These are phyloP conservation scores for Jackrogersella minutella DNA, from an alignment of 495 filamentous ascomycete genomes.

Conservation along the genomic window DNA sequence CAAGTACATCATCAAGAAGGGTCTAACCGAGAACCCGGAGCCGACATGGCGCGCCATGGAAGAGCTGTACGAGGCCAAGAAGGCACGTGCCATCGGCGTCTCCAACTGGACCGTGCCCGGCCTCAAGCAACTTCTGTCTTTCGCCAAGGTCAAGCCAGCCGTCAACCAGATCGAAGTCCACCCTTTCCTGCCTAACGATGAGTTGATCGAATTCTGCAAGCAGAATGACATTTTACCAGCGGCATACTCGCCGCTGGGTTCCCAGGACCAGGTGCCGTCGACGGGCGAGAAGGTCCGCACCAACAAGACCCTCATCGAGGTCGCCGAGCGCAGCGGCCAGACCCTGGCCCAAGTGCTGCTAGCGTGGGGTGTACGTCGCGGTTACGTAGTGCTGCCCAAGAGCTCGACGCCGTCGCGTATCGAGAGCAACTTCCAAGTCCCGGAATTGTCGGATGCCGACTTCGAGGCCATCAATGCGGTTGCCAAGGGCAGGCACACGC, in stretches of 20 bases:
- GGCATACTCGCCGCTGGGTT: slow-evolving; percentile 70
- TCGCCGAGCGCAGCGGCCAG: slow-evolving; percentile 51
- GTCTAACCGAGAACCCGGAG: slow-evolving; percentile 60
- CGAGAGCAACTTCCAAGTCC: slow-evolving; percentile 59
- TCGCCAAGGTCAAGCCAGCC: slow-evolving; percentile 54
- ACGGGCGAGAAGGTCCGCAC: slow-evolving; percentile 56
- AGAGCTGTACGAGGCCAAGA: slow-evolving; percentile 50
- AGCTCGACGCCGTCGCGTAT: slow-evolving; percentile 72
- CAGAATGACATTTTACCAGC: slow-evolving; percentile 69
- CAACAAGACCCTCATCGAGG: slow-evolving; percentile 50
- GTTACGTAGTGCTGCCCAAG: slow-evolving; percentile 60
- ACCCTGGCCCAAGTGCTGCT: slow-evolving; percentile 58
- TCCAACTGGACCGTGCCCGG: slow-evolving; percentile 58
- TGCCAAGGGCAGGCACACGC: slow-evolving; percentile 60
- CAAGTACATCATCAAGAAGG: slow-evolving; percentile 55
- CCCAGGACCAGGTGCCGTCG: slow-evolving; percentile 64
- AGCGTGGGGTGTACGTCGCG: slow-evolving; percentile 54
- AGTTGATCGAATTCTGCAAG: slow-evolving; percentile 64
- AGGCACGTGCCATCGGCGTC: slow-evolving; percentile 56
- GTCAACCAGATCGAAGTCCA: slow-evolving; percentile 63
- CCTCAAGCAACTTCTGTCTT: slow-evolving; percentile 51
- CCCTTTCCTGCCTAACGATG: slow-evolving; percentile 61
- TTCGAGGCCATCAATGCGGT: slow-evolving; percentile 53
- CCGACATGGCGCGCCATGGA: slow-evolving; percentile 64
- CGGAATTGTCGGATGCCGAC: slow-evolving; percentile 52